Evolutionary conservation across 768 basidiomycete genomes (phyloP).

Genomic region (Mycena floridula): DNA sequence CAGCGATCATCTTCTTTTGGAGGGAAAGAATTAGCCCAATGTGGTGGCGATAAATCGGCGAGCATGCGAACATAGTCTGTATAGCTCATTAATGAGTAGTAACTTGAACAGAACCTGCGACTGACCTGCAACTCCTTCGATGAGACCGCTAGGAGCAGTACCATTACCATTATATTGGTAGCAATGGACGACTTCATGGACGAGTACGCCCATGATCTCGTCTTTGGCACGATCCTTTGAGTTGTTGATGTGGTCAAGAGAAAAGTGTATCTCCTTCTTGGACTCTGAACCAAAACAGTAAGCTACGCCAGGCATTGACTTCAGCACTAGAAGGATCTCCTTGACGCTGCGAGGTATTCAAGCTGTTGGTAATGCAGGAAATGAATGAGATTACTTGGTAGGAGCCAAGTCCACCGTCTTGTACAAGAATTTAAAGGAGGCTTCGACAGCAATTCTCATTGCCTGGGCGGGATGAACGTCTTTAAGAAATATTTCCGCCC

Average conservation of each 20-base stretch:
- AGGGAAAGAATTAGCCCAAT: constrained; percentile 41
- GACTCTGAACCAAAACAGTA: constrained; percentile 43
- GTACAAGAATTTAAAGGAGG: constrained; percentile 42
- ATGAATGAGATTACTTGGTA: constrained; percentile 23
- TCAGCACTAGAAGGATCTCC: constrained; percentile 51
- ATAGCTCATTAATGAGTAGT: not conserved
- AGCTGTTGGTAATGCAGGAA: not conserved
- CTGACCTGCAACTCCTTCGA: constrained; percentile 75
- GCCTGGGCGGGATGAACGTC: constrained; percentile 37
- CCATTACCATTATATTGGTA: constrained; percentile 62
- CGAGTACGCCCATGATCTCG: constrained; percentile 67
- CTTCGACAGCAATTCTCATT: constrained; percentile 39
- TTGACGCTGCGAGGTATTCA: constrained; percentile 34
- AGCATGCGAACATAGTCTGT: constrained; percentile 68
- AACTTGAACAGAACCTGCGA: not conserved
- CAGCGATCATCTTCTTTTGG: constrained; percentile 35
- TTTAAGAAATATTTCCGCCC: constrained; percentile 49
- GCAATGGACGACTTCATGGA: constrained; percentile 77
- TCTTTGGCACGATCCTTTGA: constrained; percentile 35
- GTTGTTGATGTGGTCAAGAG: constrained; percentile 55
- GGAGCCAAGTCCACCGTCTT: constrained; percentile 29
- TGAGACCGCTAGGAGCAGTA: constrained; percentile 61
- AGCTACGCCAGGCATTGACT: constrained; percentile 66
- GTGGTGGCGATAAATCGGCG: constrained; percentile 55
- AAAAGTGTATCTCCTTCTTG: constrained; percentile 72